Evolutionary conservation across 148 eudicot genomes (phyloP).

Genomic region (Silene latifolia): DNA sequence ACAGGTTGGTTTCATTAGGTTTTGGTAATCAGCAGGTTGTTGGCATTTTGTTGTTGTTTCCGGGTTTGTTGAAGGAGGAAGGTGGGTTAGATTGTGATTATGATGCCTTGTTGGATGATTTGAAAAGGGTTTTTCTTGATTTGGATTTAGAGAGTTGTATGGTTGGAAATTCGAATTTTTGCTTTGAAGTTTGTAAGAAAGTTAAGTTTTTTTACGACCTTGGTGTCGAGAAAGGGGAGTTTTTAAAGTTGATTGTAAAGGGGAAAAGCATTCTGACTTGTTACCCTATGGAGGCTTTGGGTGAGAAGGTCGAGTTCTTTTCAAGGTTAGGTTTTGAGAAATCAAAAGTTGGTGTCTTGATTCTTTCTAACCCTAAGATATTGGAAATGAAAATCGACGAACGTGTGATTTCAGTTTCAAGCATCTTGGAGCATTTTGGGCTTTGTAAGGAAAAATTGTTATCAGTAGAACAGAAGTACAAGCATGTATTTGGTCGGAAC

Average conservation of each 20-base stretch:
- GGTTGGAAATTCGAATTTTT: conserved; percentile 40
- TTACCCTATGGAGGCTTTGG: conserved; percentile 42
- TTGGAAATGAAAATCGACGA: conserved; percentile 40
- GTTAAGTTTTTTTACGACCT: conserved; percentile 51
- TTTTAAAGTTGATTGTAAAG: conserved; percentile 44
- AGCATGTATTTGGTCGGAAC: conserved; percentile 58
- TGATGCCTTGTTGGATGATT: conserved; percentile 38
- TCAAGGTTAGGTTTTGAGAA: conserved; percentile 41
- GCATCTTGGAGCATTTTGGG: conserved; percentile 51
- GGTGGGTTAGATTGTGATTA: too few species aligned
- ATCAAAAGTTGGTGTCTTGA: conserved; percentile 44
- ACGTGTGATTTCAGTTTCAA: conserved; percentile 42
- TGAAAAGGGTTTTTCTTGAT: conserved; percentile 49
- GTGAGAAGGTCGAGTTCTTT: conserved; percentile 49
- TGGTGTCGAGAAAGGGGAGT: conserved; percentile 46
- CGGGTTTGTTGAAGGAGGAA: conserved; percentile 37
- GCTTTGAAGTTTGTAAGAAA: conserved; percentile 49
- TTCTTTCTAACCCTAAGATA: conserved; percentile 50
- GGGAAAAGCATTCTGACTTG: conserved; percentile 37
- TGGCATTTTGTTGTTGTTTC: conserved; percentile 65
- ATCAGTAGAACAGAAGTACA: conserved; percentile 32
- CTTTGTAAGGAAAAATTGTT: conserved; percentile 8
- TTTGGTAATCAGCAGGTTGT: conserved; percentile 36
- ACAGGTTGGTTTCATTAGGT: conserved; percentile 42
- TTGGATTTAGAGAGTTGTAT: conserved; percentile 31